A percentile compares a stretch with the other conserved stretches of the same genome.
phyloP scores from a whole-genome alignment of 306 rosid species.

The Vigna mungo region DNA sequence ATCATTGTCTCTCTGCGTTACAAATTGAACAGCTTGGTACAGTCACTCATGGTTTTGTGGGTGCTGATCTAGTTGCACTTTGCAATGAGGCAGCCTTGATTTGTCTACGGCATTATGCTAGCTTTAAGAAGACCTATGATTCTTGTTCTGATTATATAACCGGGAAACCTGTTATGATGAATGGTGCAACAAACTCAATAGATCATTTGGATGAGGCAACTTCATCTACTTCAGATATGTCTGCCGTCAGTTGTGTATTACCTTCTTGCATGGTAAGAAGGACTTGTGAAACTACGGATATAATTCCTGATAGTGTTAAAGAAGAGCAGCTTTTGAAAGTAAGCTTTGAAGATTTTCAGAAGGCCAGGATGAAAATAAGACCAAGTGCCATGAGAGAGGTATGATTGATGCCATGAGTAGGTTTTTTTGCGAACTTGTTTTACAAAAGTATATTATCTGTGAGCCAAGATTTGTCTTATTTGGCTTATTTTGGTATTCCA shows the following conservation, averaged over 20 bases:
- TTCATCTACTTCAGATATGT: constrained; percentile 52
- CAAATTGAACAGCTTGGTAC: constrained; percentile 83
- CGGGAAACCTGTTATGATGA: constrained; percentile 43
- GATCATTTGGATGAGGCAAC: constrained; percentile 48
- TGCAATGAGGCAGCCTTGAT: constrained; percentile 79
- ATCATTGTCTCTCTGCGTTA: constrained; percentile 67
- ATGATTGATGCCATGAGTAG: constrained; percentile 33
- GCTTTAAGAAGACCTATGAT: constrained; percentile 45
- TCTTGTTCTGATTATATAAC: constrained; percentile 41
- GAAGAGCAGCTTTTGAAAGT: constrained; percentile 60
- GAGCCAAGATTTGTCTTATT: constrained; percentile 10
- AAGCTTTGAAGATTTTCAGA: constrained; percentile 79
- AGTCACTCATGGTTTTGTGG: constrained; percentile 89
- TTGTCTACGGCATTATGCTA: constrained; percentile 65
- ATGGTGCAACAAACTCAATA: constrained; percentile 40
- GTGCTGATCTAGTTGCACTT: constrained; percentile 88
- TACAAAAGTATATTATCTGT: constrained; percentile 3
- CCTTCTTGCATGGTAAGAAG: constrained; percentile 47
- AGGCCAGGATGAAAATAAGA: constrained; percentile 78
- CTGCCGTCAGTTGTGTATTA: constrained; percentile 44
- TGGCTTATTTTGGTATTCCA: constrained; percentile 30
- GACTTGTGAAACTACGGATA: constrained; percentile 47
- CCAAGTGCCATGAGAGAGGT: constrained; percentile 99
- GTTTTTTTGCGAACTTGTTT: constrained; percentile 28
- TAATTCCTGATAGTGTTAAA: constrained; percentile 42